Conservation (phyloP, 257 asterid species). For the Nemophila menziesii region DNA sequence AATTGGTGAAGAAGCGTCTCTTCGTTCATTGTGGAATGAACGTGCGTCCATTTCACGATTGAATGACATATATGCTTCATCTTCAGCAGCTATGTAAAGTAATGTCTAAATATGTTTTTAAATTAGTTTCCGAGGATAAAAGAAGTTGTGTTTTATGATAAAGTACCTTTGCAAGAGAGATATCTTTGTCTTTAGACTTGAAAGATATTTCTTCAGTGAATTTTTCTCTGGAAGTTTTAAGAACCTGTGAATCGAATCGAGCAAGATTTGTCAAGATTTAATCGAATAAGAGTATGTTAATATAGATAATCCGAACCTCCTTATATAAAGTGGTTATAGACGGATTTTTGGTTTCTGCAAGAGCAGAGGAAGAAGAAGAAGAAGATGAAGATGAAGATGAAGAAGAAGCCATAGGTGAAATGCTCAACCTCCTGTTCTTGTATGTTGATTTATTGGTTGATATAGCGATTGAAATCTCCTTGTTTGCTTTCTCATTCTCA, state of each 20-base stretch:
- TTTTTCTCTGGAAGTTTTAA: constrained; percentile 60
- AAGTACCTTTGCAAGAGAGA: constrained; percentile 82
- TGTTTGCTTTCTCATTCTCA: constrained; percentile 39
- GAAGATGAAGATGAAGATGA: no score
- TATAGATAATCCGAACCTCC: constrained; percentile 45
- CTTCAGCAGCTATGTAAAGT: constrained; percentile 79
- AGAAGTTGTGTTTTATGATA: not conserved
- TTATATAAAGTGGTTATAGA: constrained; percentile 46
- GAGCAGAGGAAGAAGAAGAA: constrained; percentile 51
- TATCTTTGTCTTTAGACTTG: constrained; percentile 72
- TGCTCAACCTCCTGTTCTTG: constrained; percentile 42
- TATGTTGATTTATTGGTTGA: constrained; percentile 31
- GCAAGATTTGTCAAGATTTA: constrained; percentile 14
- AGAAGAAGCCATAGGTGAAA: constrained; percentile 63
- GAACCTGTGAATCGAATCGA: constrained; percentile 36
- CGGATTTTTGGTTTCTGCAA: constrained; percentile 31
- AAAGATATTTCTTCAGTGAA: constrained; percentile 70
- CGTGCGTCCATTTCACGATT: constrained; percentile 57
- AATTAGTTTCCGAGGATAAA: not conserved
- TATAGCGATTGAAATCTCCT: constrained; percentile 20
- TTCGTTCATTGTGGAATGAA: constrained; percentile 50
- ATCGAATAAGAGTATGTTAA: constrained; percentile 2
- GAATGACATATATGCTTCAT: constrained; percentile 60
- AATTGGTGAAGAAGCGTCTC: constrained; percentile 17
- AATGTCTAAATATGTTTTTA: constrained; percentile 37